Evolutionary conservation across 192 early-diverging fungal species (phyloP).

Genomic region (Gigaspora rosea): DNA sequence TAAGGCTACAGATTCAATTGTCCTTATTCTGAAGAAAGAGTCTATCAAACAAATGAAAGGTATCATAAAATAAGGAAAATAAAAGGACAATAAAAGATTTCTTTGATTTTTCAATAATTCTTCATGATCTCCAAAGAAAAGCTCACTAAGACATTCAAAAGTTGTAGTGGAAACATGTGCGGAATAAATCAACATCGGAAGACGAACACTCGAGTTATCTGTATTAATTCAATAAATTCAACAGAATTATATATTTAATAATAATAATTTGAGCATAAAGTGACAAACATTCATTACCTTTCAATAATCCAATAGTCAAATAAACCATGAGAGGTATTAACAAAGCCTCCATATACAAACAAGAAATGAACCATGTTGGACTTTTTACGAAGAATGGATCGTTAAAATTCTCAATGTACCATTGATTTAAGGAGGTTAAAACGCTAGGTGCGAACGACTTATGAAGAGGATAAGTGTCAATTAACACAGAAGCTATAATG

Average conservation of each 20-base stretch:
- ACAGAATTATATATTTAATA: background rate
- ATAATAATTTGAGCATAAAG: background rate
- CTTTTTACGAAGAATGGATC: constrained; percentile 64
- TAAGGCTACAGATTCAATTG: background rate
- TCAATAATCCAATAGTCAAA: constrained; percentile 56
- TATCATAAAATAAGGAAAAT: constrained; percentile 68
- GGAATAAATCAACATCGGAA: constrained; percentile 63
- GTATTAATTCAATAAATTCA: background rate
- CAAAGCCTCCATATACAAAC: constrained; percentile 60
- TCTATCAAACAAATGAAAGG: constrained; percentile 42
- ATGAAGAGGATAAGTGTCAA: constrained; percentile 62
- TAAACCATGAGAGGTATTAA: constrained; percentile 73
- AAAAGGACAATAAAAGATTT: constrained; percentile 41
- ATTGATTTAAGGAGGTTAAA: constrained; percentile 39
- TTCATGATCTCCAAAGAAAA: constrained; percentile 51
- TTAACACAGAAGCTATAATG: constrained; percentile 65
- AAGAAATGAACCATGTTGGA: constrained; percentile 65
- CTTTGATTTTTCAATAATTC: constrained; percentile 37
- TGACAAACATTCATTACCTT: constrained; percentile 40
- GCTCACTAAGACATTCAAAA: constrained; percentile 54
- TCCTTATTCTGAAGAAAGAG: background rate
- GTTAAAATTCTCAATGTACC: constrained; percentile 52
- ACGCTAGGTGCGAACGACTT: constrained; percentile 40
- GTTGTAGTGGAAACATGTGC: constrained; percentile 77
- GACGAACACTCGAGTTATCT: constrained; percentile 32